Conservation (phyloP, 148 eudicot genomes). For the Vaccinium vitisidaea region DNA sequence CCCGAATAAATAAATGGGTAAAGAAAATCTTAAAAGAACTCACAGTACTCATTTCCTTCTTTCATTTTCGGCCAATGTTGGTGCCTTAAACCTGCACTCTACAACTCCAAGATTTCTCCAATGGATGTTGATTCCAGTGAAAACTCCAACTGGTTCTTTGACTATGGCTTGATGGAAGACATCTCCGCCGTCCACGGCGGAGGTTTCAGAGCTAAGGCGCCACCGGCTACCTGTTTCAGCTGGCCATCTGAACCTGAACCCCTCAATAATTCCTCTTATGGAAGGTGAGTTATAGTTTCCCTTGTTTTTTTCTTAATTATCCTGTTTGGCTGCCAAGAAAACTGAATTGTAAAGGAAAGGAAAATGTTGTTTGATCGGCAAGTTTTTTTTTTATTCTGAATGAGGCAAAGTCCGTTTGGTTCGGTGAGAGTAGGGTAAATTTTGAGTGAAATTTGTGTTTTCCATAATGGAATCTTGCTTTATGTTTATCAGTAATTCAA, state of each 20-base stretch:
- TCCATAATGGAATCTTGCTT: background rate
- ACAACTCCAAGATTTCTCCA: background rate
- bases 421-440: background rate
- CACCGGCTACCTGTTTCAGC: constrained; percentile 11
- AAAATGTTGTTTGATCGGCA: background rate
- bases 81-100: background rate
- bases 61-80: background rate
- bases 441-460: background rate
- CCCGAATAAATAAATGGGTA: background rate
- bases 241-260: constrained; percentile 20
- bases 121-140: constrained; percentile 32
- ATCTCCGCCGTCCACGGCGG: constrained; percentile 21
- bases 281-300: constrained; percentile 13
- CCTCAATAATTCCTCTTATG: constrained; percentile 12
- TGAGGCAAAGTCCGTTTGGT: background rate
- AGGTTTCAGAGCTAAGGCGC: background rate
- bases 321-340: background rate
- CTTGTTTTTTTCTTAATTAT: background rate
- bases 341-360: background rate
- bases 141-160: constrained; percentile 28
- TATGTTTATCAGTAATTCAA: background rate
- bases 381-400: background rate
- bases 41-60: background rate
- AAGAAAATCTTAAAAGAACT: background rate
- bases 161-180: constrained; percentile 25